Evolutionary conservation across 1,139 yeast species (phyloP), one percentile per base, ranked within the genome.

Genomic region (Blastobotrys ciferrii): DNA sequence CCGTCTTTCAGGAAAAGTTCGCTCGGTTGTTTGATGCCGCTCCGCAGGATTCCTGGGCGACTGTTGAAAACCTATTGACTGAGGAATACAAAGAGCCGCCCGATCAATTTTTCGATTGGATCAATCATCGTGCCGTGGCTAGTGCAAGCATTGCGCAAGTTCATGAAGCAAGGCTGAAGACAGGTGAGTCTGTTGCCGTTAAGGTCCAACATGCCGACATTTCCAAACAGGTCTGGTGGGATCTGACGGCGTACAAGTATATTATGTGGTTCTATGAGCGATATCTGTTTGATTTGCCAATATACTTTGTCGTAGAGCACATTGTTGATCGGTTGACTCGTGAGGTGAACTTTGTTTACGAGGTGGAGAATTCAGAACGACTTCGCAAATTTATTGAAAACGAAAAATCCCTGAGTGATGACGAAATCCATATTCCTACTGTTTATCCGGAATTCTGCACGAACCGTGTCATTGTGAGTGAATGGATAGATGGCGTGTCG

Each of bases 131-230:
- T 0, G 85, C 89, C 0, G 66, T 82, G 13, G 91, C 89, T 4
- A 78, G 85, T 61, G 91, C 89, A 0, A 80, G 85, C 7, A 77
- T 84, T 53, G 89, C 91, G 0, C 91, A 84, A 60, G 91, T 84
- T 2, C 88, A 84, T 61, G 67, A 67, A 51, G 91, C 80, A 0
- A 60, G 59, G 36, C 67, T 84, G 53, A 69, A 66, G 52, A 63
- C 67, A n/a, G 84, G 83, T 5, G 75, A 75, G 41, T 61, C 65
- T 45, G 89, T 84, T 4, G 91, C 89, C 0, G 77, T 84, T 38
- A 84, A 84, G 60, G 76, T 84, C 14, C 91, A 84, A 62, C 89
- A 84, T 60, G 71, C 76, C 36, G 78, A 81, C 51, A 79, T 84
- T 38, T 68, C 71, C 20, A 71, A 75, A 51, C 89, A 84, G 61